Evolutionary conservation across 257 asterid species (phyloP).

Genomic region (Penstemon eatonii): DNA sequence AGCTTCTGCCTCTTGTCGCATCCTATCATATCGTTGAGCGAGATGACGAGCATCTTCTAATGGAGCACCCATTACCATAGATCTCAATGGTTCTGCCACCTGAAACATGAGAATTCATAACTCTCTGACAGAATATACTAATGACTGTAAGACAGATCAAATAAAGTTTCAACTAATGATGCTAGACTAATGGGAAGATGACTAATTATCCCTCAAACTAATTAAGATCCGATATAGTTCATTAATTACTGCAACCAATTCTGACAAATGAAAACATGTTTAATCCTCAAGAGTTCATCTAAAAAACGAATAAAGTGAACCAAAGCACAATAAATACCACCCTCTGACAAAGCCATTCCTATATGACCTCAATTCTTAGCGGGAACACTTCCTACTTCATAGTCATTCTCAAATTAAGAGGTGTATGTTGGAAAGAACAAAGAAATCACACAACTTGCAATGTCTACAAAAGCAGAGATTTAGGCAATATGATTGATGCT

Average conservation of each 20-base stretch:
- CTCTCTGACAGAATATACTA: conserved; percentile 15
- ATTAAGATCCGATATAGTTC: background rate
- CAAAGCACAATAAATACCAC: conserved; percentile 1
- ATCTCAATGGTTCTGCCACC: conserved; percentile 98
- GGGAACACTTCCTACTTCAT: background rate
- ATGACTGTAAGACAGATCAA: conserved; percentile 14
- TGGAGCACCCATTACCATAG: conserved; percentile 99
- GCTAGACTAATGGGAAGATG: no score
- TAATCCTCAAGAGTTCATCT: background rate
- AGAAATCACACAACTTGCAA: background rate
- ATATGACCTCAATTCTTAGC: background rate
- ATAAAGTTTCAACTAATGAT: background rate
- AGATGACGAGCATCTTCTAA: conserved; percentile 99
- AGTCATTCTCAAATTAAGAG: background rate
- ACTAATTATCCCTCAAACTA: background rate
- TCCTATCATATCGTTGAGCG: conserved; percentile 94
- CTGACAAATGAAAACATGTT: conserved; percentile 1
- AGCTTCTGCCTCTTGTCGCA: conserved; percentile 98
- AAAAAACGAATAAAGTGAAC: background rate
- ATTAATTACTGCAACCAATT: conserved; percentile 12
- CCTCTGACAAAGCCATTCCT: background rate
- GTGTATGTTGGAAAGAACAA: background rate
- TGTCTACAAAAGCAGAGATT: background rate
- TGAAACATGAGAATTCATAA: conserved; percentile 31
- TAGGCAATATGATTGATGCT: background rate